phyloP scores from a whole-genome alignment of 768 basidiomycete species.

The Tephrocybe sp. region DNA sequence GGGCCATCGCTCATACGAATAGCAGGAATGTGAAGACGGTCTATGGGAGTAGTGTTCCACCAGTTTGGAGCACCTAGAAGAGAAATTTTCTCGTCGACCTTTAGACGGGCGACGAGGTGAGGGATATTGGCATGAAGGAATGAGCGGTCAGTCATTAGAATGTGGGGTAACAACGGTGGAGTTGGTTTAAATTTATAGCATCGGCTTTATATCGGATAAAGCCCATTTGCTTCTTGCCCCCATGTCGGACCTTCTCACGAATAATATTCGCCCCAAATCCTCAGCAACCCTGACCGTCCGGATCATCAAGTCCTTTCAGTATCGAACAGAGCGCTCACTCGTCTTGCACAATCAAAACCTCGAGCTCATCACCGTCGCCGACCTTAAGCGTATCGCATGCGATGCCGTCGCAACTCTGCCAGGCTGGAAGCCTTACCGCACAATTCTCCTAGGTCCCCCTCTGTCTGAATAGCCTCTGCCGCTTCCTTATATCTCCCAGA shows the following conservation, averaged over 20 bases:
- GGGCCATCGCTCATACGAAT: conserved; percentile 76
- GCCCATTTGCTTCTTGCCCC: not conserved
- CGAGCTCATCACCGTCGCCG: conserved; percentile 72
- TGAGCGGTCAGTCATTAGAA: conserved; percentile 29
- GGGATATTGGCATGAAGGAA: conserved; percentile 57
- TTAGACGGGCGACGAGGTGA: conserved; percentile 52
- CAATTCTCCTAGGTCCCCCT: conserved; percentile 60
- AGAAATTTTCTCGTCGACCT: conserved; percentile 61
- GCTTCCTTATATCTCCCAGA: conserved; percentile 47
- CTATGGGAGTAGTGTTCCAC: conserved; percentile 66
- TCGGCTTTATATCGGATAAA: conserved; percentile 13
- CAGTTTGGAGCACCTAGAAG: conserved; percentile 66
- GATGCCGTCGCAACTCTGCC: conserved; percentile 71
- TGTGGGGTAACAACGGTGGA: not conserved
- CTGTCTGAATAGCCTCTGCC: not conserved
- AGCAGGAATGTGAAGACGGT: conserved; percentile 60
- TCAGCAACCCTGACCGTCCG: conserved; percentile 87
- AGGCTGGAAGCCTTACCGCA: conserved; percentile 90
- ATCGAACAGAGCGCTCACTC: conserved; percentile 84
- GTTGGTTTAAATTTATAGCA: conserved; percentile 2
- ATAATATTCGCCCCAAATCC: conserved; percentile 63
- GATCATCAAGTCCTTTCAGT: conserved; percentile 94
- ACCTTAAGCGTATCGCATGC: conserved; percentile 70
- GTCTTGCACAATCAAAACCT: conserved; percentile 84
- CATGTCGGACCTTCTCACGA: conserved; percentile 51